Evolutionary conservation across 345 rosid species (phyloP).

Genomic region (Toxicodendron radicans): DNA sequence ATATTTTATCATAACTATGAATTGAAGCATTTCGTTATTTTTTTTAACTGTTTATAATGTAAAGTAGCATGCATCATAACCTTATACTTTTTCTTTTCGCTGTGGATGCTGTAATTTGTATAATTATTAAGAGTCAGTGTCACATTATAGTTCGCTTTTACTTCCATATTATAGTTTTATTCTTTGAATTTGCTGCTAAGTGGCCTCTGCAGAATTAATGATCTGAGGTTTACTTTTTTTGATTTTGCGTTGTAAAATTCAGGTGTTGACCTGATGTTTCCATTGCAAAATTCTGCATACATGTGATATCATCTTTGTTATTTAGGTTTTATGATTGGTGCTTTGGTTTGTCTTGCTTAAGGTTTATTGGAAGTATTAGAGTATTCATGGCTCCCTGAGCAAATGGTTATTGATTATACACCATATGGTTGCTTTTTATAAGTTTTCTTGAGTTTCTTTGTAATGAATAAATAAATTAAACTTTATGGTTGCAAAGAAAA

Average conservation of each 20-base stretch:
- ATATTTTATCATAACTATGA: not conserved
- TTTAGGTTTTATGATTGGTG: not conserved
- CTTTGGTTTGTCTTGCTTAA: not conserved
- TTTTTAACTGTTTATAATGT: too few species aligned
- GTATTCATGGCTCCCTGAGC: not conserved
- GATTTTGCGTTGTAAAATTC: not conserved
- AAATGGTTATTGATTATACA: not conserved
- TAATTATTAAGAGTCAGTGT: not conserved
- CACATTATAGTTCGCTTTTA: not conserved
- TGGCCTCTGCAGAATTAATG: not conserved
- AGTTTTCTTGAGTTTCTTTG: too few species aligned
- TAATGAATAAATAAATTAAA: too few species aligned
- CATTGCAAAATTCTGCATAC: not conserved
- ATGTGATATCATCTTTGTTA: not conserved
- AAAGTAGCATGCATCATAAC: too few species aligned
- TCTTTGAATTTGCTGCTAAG: not conserved
- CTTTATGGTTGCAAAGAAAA: not conserved
- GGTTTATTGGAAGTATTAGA: not conserved
- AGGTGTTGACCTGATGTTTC: not conserved
- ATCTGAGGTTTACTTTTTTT: not conserved
- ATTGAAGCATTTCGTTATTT: not conserved
- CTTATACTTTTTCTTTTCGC: too few species aligned
- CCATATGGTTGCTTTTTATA: not conserved
- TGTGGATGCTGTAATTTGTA: not conserved
- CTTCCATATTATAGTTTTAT: not conserved